A percentile compares a stretch with the other conserved stretches of the same genome.
phyloP scores from a whole-genome alignment of 2,329 filamentous ascomycete genomes.

The Microcyclospora pomicola region DNA sequence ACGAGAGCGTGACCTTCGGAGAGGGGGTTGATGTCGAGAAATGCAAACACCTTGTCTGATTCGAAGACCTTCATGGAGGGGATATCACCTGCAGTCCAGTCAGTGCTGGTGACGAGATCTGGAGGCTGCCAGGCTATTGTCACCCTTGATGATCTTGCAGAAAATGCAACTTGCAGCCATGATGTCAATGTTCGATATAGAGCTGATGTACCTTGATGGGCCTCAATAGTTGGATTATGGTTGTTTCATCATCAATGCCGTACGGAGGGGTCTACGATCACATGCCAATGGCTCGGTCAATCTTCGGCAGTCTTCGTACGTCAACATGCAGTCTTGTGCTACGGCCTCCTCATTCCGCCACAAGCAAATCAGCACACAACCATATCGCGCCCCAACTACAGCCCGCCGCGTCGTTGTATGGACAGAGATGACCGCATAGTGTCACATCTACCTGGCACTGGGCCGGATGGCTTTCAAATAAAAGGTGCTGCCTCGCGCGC shows the following conservation, averaged over 20 bases:
- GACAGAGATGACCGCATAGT: slow-evolving; percentile 1
- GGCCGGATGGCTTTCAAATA: slow-evolving; percentile 13
- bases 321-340: too few relatives aligned
- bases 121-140: background rate
- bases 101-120: background rate
- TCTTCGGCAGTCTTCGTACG: too few relatives aligned
- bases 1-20: slow-evolving; percentile 52
- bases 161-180: slow-evolving; percentile 65
- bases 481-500: slow-evolving; percentile 11
- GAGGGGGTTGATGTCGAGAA: slow-evolving; percentile 88
- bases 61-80: slow-evolving; percentile 94
- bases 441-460: slow-evolving; percentile 2
- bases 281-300: too few relatives aligned
- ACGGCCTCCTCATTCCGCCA: background rate
- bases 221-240: too few relatives aligned
- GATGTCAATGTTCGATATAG: background rate
- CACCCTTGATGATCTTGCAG: slow-evolving; percentile 95
- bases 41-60: slow-evolving; percentile 82
- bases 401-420: slow-evolving; percentile 1
- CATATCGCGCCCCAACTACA: too few relatives aligned
- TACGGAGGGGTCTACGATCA: too few relatives aligned
- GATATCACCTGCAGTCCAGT: slow-evolving; percentile 60
- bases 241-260: too few relatives aligned
- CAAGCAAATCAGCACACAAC: too few relatives aligned
- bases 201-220: background rate